Percentiles rank a stretch among this genome's conserved stretches.
Conservation (phyloP, 2,329 filamentous ascomycete genomes). For the Hymenoscyphus repandus region DNA sequence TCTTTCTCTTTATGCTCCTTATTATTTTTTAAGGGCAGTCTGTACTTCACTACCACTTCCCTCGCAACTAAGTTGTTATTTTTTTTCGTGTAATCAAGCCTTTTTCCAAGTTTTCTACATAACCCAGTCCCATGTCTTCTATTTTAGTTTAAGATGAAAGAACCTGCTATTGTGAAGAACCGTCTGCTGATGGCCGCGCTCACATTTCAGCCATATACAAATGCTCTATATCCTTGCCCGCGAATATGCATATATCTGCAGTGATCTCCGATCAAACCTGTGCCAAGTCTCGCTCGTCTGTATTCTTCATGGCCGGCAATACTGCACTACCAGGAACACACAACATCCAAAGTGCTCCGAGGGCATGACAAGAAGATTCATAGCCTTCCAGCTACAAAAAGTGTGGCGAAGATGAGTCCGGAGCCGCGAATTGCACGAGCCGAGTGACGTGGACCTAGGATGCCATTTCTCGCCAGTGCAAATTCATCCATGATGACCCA, state of each 20-base stretch:
- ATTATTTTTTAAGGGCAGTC: no score
- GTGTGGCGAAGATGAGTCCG: neutral
- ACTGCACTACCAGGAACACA: neutral
- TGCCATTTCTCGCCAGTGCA: neutral
- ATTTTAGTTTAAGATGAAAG: no score
- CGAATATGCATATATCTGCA: neutral
- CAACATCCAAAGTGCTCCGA: neutral
- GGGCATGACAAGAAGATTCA: neutral
- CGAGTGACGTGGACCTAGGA: neutral
- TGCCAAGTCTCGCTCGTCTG: no score
- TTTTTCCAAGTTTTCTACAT: no score
- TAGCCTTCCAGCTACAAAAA: neutral
- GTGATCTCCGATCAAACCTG: neutral
- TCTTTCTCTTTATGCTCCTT: no score
- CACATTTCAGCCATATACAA: neutral
- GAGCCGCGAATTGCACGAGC: neutral
- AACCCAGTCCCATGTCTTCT: no score
- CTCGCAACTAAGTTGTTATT: no score
- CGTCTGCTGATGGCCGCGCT: neutral
- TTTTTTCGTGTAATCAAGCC: no score
- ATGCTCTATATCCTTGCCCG: neutral
- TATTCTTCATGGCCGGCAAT: neutral
- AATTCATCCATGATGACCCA: conserved; percentile 13
- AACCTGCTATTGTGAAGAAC: neutral
- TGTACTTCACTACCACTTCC: no score